These are phyloP conservation scores for Ceratobasidium sp. DNA, from an alignment of 1,284 basidiomycete species.

Conservation along the genomic window DNA sequence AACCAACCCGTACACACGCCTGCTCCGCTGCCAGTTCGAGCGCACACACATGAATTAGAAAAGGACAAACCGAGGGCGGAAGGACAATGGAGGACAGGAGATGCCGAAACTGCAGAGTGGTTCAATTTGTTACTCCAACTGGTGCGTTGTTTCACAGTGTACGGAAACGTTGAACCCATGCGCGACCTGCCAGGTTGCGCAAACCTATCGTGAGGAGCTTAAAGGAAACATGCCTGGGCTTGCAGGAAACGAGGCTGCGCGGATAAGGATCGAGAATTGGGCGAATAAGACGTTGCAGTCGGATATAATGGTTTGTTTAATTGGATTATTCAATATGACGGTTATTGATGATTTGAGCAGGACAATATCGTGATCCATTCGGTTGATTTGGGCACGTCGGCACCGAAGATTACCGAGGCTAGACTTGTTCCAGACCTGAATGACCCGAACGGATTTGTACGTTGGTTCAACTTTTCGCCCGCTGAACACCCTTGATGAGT, in stretches of 20 bases:
- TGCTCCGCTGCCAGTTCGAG: conserved; percentile 63
- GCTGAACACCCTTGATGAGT: background rate
- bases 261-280: conserved; percentile 70
- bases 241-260: conserved; percentile 74
- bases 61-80: conserved; percentile 19
- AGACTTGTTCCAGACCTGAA: conserved; percentile 50
- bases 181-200: conserved; percentile 58
- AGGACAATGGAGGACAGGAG: conserved; percentile 33
- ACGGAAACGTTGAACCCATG: background rate
- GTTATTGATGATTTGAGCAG: conserved; percentile 50
- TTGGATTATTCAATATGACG: background rate
- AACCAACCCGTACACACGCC: conserved; percentile 56
- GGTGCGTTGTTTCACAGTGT: conserved; percentile 50
- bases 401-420: conserved; percentile 68
- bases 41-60: conserved; percentile 54
- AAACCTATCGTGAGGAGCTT: conserved; percentile 75
- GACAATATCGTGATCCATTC: conserved; percentile 78
- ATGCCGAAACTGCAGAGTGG: conserved; percentile 74
- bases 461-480: background rate
- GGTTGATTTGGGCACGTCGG: conserved; percentile 71
- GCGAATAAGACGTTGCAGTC: conserved; percentile 72
- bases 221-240: conserved; percentile 63
- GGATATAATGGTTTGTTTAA: conserved; percentile 58
- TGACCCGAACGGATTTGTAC: conserved; percentile 66
- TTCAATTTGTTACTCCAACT: conserved; percentile 72